These are phyloP conservation scores for Bothriochloa decipiens DNA, from an alignment of 176 grass and related monocot genomes.

Conservation along the genomic window DNA sequence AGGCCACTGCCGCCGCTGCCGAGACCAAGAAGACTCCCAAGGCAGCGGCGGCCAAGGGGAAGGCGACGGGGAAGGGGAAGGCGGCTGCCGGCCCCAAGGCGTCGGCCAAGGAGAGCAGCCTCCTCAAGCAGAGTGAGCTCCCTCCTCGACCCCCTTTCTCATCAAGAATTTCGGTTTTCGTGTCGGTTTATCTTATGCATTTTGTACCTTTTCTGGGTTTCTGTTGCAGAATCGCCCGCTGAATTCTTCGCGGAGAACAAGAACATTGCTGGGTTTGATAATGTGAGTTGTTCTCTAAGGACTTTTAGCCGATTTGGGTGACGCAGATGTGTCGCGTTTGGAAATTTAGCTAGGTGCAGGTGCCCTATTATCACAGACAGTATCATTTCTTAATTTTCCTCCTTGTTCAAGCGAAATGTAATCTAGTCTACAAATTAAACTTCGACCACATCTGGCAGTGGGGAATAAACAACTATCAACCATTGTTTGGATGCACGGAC, in stretches of 20 bases:
- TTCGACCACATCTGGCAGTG: neutral
- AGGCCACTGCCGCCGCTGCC: neutral
- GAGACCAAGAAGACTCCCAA: constrained; percentile 23
- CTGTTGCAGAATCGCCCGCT: constrained; percentile 81
- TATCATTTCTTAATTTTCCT: neutral
- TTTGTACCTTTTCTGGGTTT: neutral
- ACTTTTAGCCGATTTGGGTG: neutral
- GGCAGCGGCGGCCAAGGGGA: constrained; percentile 30
- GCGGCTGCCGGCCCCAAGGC: constrained; percentile 30
- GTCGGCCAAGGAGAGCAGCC: constrained; percentile 65
- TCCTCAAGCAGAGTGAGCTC: constrained; percentile 84
- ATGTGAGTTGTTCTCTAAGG: constrained; percentile 53
- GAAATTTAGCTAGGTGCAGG: constrained; percentile 14
- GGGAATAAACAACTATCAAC: neutral
- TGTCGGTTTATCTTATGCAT: neutral
- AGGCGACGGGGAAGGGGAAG: constrained; percentile 46
- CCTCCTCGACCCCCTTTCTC: neutral
- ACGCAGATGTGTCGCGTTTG: neutral
- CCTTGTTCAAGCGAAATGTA: neutral
- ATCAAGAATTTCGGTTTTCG: neutral
- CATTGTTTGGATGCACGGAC: neutral
- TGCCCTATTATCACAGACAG: neutral
- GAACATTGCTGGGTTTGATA: constrained; percentile 96
- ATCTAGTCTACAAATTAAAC: neutral
- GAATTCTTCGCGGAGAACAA: constrained; percentile 99